Percentiles rank a stretch among this genome's conserved stretches.
Conservation (phyloP, 768 basidiomycete genomes). For the Amanita phalloides region DNA sequence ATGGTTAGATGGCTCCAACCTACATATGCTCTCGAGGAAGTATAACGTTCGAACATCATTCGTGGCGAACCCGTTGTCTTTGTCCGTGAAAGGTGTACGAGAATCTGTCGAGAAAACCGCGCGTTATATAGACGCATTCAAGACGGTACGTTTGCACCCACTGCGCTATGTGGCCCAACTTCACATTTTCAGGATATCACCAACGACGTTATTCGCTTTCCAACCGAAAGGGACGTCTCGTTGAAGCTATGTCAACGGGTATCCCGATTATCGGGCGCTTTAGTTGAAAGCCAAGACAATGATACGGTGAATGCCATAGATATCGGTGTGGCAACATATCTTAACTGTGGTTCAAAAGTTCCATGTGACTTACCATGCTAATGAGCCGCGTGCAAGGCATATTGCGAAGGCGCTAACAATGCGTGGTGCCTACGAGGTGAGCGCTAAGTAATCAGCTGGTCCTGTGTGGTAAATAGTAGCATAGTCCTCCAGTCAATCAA, state of each 20-base stretch:
- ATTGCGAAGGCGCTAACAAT: constrained; percentile 42
- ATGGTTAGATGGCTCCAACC: constrained; percentile 48
- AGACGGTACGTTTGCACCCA: constrained; percentile 28
- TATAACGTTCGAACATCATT: constrained; percentile 57
- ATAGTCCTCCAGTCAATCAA: constrained; percentile 7
- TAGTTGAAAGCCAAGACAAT: constrained; percentile 36
- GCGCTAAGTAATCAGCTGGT: constrained; percentile 6
- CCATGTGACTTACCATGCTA: constrained; percentile 38
- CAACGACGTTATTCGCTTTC: constrained; percentile 29
- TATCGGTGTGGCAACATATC: background rate
- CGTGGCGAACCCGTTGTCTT: constrained; percentile 39
- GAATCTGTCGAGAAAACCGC: constrained; percentile 37
- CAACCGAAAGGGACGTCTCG: constrained; percentile 29
- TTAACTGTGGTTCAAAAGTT: constrained; percentile 25
- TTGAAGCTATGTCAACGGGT: constrained; percentile 45
- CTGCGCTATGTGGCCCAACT: constrained; percentile 1
- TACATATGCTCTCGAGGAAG: constrained; percentile 45
- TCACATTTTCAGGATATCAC: constrained; percentile 24
- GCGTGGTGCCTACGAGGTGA: constrained; percentile 43
- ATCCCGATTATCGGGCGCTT: constrained; percentile 59
- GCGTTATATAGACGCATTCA: constrained; percentile 35
- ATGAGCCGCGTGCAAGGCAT: constrained; percentile 23
- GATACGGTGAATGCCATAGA: background rate
- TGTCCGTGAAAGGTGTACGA: constrained; percentile 49
- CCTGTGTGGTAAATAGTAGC: background rate